These are phyloP conservation scores for Starmerella powellii DNA, from an alignment of 805 yeast genomes.

Conservation along the genomic window DNA sequence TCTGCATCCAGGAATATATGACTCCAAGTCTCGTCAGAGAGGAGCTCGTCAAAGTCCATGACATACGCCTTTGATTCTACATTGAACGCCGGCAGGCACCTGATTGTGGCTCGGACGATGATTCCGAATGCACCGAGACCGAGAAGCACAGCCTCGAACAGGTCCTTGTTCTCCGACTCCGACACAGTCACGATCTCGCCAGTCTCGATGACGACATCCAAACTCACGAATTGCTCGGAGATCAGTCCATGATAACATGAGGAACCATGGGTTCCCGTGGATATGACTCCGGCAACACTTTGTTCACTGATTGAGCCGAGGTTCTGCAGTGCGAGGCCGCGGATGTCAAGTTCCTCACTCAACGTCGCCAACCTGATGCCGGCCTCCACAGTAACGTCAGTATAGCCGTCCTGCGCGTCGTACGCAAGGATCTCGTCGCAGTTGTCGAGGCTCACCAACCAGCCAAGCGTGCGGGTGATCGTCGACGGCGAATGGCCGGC, in stretches of 20 bases:
- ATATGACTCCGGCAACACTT: slow-evolving; percentile 86
- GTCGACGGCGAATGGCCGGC: slow-evolving; percentile 93
- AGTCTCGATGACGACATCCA: slow-evolving; percentile 60
- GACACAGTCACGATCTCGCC: slow-evolving; percentile 65
- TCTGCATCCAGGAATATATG: slow-evolving; percentile 80
- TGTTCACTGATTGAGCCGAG: slow-evolving; percentile 91
- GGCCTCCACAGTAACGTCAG: slow-evolving; percentile 90
- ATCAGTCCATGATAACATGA: slow-evolving; percentile 86
- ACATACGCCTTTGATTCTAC: slow-evolving; percentile 73
- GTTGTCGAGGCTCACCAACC: slow-evolving; percentile 79
- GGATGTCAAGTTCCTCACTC: slow-evolving; percentile 49
- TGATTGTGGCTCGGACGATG: slow-evolving; percentile 70
- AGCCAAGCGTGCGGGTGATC: slow-evolving; percentile 73
- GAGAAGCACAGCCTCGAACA: slow-evolving; percentile 71
- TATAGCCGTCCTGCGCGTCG: slow-evolving; percentile 45
- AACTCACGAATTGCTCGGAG: slow-evolving; percentile 71
- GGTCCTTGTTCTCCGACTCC: slow-evolving; percentile 45
- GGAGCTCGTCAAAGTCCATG: slow-evolving; percentile 59
- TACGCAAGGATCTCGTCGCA: slow-evolving; percentile 45
- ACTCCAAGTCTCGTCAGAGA: slow-evolving; percentile 50
- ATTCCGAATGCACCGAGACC: slow-evolving; percentile 89
- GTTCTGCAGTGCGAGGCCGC: slow-evolving; percentile 73
- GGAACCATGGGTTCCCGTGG: slow-evolving; percentile 96
- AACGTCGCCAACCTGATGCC: slow-evolving; percentile 71
- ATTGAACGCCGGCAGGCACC: slow-evolving; percentile 75